These are phyloP conservation scores for Trichoderma cornu-damae DNA, from an alignment of 2,329 filamentous ascomycete species.

Conservation along the genomic window DNA sequence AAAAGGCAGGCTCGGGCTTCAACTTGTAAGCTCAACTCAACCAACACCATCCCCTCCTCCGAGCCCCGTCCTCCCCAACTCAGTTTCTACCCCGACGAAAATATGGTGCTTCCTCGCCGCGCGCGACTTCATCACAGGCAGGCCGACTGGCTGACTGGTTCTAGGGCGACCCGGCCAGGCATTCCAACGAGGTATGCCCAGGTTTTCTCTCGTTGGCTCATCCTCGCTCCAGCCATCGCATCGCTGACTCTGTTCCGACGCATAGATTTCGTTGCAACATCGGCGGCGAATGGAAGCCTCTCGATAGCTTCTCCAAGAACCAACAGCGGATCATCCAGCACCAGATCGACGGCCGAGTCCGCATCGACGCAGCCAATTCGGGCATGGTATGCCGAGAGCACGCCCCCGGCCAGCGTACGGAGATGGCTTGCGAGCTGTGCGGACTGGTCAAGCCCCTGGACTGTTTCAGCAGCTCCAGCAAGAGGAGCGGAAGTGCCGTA, in stretches of 20 bases:
- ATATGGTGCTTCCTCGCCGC: too few relatives aligned
- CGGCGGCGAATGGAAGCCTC: conserved; percentile 35
- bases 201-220: too few relatives aligned
- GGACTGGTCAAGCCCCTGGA: conserved; percentile 25
- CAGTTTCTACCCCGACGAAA: too few relatives aligned
- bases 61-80: too few relatives aligned
- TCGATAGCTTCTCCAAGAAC: conserved; percentile 30
- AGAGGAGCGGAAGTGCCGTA: conserved; percentile 29
- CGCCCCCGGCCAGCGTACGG: conserved; percentile 22
- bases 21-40: neutral
- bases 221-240: too few relatives aligned
- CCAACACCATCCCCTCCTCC: neutral
- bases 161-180: conserved; percentile 12
- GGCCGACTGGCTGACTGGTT: neutral
- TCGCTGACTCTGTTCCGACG: neutral
- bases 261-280: conserved; percentile 34
- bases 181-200: conserved; percentile 19
- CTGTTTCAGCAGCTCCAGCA: conserved; percentile 30
- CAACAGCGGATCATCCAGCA: conserved; percentile 29
- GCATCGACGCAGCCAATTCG: conserved; percentile 29
- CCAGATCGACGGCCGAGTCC: conserved; percentile 17
- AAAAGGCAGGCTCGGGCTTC: neutral
- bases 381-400: conserved; percentile 38
- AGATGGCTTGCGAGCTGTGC: conserved; percentile 34
- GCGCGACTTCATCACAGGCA: too few relatives aligned